Percentiles rank a stretch among this genome's conserved stretches.
These are phyloP conservation scores for Pythium guiyangense DNA, from an alignment of 352 stramenopile genomes.

Conservation along the genomic window DNA sequence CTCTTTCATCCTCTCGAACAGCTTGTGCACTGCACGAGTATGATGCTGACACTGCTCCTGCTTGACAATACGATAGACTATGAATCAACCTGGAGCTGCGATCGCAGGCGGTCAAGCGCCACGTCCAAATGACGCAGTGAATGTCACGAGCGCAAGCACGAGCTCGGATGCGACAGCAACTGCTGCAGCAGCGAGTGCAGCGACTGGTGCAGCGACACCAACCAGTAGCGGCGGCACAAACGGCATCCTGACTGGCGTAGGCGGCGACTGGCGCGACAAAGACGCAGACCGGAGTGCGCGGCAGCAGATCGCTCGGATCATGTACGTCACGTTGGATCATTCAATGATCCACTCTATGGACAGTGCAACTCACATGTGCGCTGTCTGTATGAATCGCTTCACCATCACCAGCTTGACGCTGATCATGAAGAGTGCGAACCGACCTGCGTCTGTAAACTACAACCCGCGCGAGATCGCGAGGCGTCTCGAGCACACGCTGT, in stretches of 20 bases:
- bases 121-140: constrained; percentile 11
- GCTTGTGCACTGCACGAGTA: too few relatives aligned
- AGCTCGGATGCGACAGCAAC: constrained; percentile 8
- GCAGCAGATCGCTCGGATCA: constrained; percentile 87
- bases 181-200: constrained; percentile 10
- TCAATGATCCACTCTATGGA: too few relatives aligned
- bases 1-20: too few relatives aligned
- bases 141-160: constrained; percentile 8
- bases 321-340: constrained; percentile 58
- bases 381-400: constrained; percentile 5
- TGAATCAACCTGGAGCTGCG: constrained; percentile 4
- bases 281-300: constrained; percentile 70
- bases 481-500: constrained; percentile 80
- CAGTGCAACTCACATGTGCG: neutral
- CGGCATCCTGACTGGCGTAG: neutral
- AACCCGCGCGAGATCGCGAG: constrained; percentile 85
- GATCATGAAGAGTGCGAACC: constrained; percentile 89
- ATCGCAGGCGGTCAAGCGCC: constrained; percentile 2
- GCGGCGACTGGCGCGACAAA: constrained; percentile 81
- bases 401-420: constrained; percentile 70
- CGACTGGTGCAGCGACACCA: constrained; percentile 2
- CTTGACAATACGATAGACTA: constrained; percentile 1
- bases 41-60: neutral
- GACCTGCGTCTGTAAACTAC: constrained; percentile 81
- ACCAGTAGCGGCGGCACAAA: constrained; percentile 12